Evolutionary conservation across 495 filamentous ascomycete genomes (phyloP).

Genomic region (Neurospora tetraspora): DNA sequence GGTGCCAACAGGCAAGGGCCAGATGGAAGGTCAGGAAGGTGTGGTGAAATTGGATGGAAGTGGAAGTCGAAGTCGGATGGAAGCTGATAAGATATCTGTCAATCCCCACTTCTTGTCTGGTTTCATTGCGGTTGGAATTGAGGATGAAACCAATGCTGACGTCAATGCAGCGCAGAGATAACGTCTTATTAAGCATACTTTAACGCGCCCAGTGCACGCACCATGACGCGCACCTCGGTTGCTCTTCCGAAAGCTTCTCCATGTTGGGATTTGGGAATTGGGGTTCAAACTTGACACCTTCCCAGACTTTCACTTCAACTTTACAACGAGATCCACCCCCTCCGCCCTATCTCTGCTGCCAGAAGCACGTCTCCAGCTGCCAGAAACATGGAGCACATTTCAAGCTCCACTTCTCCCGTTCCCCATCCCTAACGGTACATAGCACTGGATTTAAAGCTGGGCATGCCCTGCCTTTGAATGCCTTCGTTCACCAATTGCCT

Average conservation of each 20-base stretch:
- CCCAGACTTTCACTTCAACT: neutral
- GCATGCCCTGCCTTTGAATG: neutral
- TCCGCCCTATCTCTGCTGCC: neutral
- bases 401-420: neutral
- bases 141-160: neutral
- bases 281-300: neutral
- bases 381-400: neutral
- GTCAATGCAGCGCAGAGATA: neutral
- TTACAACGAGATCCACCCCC: neutral
- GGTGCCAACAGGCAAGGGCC: neutral
- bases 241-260: neutral
- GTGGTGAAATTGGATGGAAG: neutral
- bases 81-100: neutral
- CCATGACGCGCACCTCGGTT: neutral
- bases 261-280: neutral
- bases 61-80: neutral
- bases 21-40: too few species aligned
- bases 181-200: neutral
- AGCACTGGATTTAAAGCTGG: neutral
- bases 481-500: neutral
- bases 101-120: too few species aligned
- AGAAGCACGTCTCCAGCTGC: neutral
- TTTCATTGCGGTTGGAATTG: neutral
- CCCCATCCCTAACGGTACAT: neutral
- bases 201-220: neutral